Evolutionary conservation across 169 alveolate genomes (phyloP), one percentile per base, ranked within the genome.

Genomic region (Eimeria mitis): DNA sequence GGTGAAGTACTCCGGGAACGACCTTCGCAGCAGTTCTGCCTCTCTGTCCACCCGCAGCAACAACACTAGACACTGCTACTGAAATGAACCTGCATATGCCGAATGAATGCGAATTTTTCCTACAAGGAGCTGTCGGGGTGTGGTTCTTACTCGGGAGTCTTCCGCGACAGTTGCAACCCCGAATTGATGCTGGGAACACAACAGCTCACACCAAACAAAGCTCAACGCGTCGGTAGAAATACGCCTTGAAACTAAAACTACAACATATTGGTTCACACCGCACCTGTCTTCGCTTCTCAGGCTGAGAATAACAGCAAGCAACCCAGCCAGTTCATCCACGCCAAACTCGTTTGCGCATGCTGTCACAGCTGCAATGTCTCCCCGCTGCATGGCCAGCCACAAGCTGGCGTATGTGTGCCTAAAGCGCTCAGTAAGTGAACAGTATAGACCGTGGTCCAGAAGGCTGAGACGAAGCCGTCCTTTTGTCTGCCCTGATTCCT

Each of bases 371-470:
- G 59, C 91, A 25, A 73, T 75, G 40, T 89, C 91, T 42, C 97
- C 97, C 52, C 91, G 91, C 59, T 89, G 89, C 56, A 95, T 76
- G 59, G 91, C 90, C 34, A 85, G 84, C 97, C 97, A 95, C 44
- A 95, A 49, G 78, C 78, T 84, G 59, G 97, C 95, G 87, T 95
- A 95, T 75, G 87, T 68, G 37, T 37, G 44, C 61, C 95, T 95
- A 37, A 95, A 95, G 14, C 14, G 83, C 52, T 81, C 59, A 25
- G 89, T 61, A 6, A 89, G 84, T 59, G 78, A n/a, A 84, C 97
- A 95, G 94, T 95, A 95, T 54, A 95, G 42, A 44, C 97, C 97
- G 87, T 95, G 95, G 59, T 95, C 97, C 19, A 95, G 83, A 19
- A 95, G 75, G 70, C 68, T 61, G 56, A 95, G 81, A 54, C 94